Evolutionary conservation across 2,329 filamentous ascomycete genomes (phyloP).

Genomic region (Colletotrichum aenigma): DNA sequence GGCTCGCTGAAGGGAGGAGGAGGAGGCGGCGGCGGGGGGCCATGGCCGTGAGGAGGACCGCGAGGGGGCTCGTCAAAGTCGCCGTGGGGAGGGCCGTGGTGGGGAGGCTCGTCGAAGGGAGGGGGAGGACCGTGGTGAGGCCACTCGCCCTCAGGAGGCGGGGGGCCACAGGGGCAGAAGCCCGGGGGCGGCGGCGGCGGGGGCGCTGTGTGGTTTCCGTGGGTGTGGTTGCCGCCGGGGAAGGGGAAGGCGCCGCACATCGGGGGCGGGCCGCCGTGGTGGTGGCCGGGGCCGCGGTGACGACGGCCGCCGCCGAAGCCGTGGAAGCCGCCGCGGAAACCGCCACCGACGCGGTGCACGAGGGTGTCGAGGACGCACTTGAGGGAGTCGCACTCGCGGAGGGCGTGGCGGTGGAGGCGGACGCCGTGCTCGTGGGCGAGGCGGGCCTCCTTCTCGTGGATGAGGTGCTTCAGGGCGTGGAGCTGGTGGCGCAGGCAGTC

Average conservation of each 20-base stretch:
- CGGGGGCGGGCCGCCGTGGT: neutral
- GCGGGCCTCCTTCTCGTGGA: slow-evolving; percentile 45
- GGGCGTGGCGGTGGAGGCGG: slow-evolving; percentile 19
- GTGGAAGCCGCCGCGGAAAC: neutral
- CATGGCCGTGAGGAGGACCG: neutral
- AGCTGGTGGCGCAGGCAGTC: slow-evolving; percentile 46
- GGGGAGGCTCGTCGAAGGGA: slow-evolving; percentile 9
- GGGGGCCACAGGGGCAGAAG: slow-evolving; percentile 32
- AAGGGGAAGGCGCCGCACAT: slow-evolving; percentile 24
- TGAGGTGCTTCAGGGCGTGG: slow-evolving; percentile 43
- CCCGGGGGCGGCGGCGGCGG: slow-evolving; percentile 26
- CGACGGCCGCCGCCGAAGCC: neutral
- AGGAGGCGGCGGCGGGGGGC: neutral
- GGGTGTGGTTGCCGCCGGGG: slow-evolving; percentile 25
- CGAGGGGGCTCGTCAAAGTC: slow-evolving; percentile 10
- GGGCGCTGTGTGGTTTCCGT: slow-evolving; percentile 26
- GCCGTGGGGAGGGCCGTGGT: slow-evolving; percentile 22
- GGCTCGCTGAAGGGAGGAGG: neutral
- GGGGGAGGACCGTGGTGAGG: slow-evolving; percentile 26
- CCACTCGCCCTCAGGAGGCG: slow-evolving; percentile 24
- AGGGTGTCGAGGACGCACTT: slow-evolving; percentile 48
- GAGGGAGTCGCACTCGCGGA: slow-evolving; percentile 42
- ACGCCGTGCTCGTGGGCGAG: slow-evolving; percentile 39
- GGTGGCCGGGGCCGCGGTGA: neutral
- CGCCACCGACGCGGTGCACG: slow-evolving; percentile 39